phyloP scores from a whole-genome alignment of 2,329 filamentous ascomycete genomes.

The Chrysosporium queenslandicum region DNA sequence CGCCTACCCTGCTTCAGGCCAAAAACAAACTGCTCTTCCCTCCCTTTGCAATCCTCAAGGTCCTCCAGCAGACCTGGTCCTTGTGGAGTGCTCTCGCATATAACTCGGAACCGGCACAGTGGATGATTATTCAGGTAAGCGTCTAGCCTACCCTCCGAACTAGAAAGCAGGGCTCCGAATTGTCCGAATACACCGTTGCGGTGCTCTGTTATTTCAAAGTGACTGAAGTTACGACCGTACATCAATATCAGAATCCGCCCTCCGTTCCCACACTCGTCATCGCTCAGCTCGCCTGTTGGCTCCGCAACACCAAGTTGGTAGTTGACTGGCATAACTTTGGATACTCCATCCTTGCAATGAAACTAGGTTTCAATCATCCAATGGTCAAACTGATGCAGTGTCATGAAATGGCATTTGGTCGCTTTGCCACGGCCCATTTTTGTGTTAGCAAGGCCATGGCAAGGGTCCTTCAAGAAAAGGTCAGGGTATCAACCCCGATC shows the following conservation, averaged over 20 bases:
- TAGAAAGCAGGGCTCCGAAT: neutral
- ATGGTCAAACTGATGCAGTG: constrained; percentile 66
- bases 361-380: constrained; percentile 54
- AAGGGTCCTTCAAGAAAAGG: constrained; percentile 57
- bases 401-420: constrained; percentile 67
- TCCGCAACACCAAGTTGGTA: constrained; percentile 71
- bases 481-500: constrained; percentile 55
- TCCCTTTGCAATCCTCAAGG: constrained; percentile 70
- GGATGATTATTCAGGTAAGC: constrained; percentile 70
- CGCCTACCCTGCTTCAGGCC: constrained; percentile 56
- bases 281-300: constrained; percentile 58
- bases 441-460: constrained; percentile 88
- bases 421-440: constrained; percentile 62
- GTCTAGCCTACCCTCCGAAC: neutral
- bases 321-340: constrained; percentile 99
- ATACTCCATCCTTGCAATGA: constrained; percentile 75
- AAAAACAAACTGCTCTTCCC: constrained; percentile 66
- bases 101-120: constrained; percentile 60
- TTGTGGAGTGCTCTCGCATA: constrained; percentile 67
- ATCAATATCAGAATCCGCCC: constrained; percentile 63
- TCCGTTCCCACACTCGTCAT: constrained; percentile 83
- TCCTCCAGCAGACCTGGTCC: constrained; percentile 66
- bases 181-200: neutral
- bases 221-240: neutral
- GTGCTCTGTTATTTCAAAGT: neutral